Conservation (phyloP, 2,329 filamentous ascomycete species). For the Xylariomycetidae sp. region DNA sequence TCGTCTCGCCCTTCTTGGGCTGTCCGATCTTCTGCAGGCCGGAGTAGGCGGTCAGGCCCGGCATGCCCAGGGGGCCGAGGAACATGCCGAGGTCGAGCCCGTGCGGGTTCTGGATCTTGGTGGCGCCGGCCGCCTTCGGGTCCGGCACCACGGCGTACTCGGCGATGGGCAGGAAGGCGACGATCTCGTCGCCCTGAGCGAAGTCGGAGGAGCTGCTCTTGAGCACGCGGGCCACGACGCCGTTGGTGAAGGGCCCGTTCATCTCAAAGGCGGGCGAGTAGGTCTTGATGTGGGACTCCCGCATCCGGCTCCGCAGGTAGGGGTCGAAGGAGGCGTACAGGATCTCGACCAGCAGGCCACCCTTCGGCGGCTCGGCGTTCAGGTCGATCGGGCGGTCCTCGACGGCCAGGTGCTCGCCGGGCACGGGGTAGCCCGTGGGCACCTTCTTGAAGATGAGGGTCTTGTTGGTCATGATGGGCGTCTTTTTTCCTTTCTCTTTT, state of each 20-base stretch:
- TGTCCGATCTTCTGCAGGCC: constrained; percentile 70
- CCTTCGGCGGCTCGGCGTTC: constrained; percentile 43
- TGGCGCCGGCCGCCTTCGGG: constrained; percentile 18
- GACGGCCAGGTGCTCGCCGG: constrained; percentile 59
- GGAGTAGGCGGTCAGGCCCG: constrained; percentile 68
- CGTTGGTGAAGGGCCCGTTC: constrained; percentile 54
- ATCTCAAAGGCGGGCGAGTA: constrained; percentile 56
- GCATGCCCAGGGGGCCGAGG: constrained; percentile 68
- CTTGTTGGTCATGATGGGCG: constrained; percentile 48
- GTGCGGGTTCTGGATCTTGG: constrained; percentile 58
- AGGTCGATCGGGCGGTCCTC: constrained; percentile 58
- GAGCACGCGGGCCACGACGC: constrained; percentile 55
- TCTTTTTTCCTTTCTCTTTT: no score
- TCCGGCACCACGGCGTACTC: constrained; percentile 48
- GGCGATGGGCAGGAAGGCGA: constrained; percentile 47
- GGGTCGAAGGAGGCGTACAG: constrained; percentile 67
- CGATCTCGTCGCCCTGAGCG: constrained; percentile 56
- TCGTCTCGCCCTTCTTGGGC: constrained; percentile 70
- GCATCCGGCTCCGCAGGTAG: constrained; percentile 67
- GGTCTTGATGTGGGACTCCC: constrained; percentile 45
- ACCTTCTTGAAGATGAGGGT: constrained; percentile 59
- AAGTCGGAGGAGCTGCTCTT: constrained; percentile 57
- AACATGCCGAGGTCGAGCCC: constrained; percentile 56
- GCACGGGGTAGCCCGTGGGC: constrained; percentile 55
- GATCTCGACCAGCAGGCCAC: constrained; percentile 58